Evolutionary conservation across 805 yeast genomes (phyloP).

Genomic region (Candida tammaniensis): DNA sequence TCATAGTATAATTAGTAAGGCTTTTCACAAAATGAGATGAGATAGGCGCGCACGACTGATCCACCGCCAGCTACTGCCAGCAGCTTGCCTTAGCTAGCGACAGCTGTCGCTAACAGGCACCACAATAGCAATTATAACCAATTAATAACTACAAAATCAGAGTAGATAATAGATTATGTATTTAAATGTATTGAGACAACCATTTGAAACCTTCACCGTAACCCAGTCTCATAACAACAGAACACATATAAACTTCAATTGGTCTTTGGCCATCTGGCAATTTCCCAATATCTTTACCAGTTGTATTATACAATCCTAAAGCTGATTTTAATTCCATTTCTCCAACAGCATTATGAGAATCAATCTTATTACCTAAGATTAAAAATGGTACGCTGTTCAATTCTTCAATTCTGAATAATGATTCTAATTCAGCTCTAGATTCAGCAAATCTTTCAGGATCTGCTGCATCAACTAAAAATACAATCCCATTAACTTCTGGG

Average conservation of each 20-base stretch:
- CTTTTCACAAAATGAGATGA: constrained; percentile 6
- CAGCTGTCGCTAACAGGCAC: background rate
- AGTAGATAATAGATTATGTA: no score
- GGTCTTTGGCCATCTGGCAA: constrained; percentile 79
- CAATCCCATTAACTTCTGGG: constrained; percentile 99
- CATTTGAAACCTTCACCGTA: constrained; percentile 98
- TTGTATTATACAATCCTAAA: constrained; percentile 76
- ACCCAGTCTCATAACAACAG: constrained; percentile 98
- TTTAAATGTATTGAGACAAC: constrained; percentile 90
- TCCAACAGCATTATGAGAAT: constrained; percentile 87
- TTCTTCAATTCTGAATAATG: constrained; percentile 89
- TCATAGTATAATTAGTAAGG: constrained; percentile 12
- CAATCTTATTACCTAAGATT: constrained; percentile 95
- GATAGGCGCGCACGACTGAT: background rate
- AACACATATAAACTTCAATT: constrained; percentile 94
- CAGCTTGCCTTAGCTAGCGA: background rate
- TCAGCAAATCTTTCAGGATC: constrained; percentile 94
- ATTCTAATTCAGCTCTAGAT: constrained; percentile 92
- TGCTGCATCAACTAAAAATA: constrained; percentile 94
- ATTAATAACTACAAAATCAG: background rate
- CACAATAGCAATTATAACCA: background rate
- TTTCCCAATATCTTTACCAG: constrained; percentile 74
- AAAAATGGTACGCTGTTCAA: constrained; percentile 86
- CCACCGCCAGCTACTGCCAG: background rate
- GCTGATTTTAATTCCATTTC: constrained; percentile 93